Percentiles rank a stretch among this genome's conserved stretches.
Conservation (phyloP, 495 filamentous ascomycete genomes). For the Trichoderma parareesei region DNA sequence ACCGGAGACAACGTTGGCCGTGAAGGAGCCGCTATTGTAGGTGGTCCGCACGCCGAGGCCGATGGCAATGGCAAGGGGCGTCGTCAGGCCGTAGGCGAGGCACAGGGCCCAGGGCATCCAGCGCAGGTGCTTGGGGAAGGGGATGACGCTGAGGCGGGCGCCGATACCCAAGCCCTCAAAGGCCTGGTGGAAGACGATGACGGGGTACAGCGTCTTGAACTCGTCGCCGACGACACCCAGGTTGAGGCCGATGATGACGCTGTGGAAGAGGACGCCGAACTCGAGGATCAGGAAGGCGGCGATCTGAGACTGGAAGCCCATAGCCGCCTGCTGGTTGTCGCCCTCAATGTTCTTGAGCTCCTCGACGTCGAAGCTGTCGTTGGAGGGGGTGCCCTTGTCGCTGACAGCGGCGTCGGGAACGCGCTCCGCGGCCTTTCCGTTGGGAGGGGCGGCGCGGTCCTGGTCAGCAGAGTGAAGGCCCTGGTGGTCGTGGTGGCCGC, state of each 20-base stretch:
- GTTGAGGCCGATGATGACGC: conserved; percentile 53
- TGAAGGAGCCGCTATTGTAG: conserved; percentile 50
- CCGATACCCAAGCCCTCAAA: conserved; percentile 76
- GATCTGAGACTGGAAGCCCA: conserved; percentile 27
- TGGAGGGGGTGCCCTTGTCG: neutral
- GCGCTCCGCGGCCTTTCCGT: conserved; percentile 12
- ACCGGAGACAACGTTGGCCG: conserved; percentile 48
- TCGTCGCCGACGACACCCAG: conserved; percentile 49
- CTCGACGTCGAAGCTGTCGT: neutral
- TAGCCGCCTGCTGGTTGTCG: neutral
- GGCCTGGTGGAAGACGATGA: conserved; percentile 60
- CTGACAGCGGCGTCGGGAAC: conserved; percentile 8
- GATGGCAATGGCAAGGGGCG: conserved; percentile 52
- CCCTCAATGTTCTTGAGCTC: conserved; percentile 1
- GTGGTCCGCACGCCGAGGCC: conserved; percentile 43
- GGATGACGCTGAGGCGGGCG: conserved; percentile 57
- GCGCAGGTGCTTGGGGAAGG: neutral
- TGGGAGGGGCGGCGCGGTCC: neutral
- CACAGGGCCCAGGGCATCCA: conserved; percentile 30
- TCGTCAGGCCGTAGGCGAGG: conserved; percentile 50
- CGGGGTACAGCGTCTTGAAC: conserved; percentile 44
- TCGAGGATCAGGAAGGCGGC: conserved; percentile 58
- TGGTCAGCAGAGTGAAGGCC: conserved; percentile 3
- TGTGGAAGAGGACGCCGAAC: conserved; percentile 66
- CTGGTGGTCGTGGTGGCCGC: conserved; percentile 12